Percentiles rank a stretch among this genome's conserved stretches.
phyloP scores from a whole-genome alignment of 2,329 filamentous ascomycete species.

The Colletotrichum melonis region DNA sequence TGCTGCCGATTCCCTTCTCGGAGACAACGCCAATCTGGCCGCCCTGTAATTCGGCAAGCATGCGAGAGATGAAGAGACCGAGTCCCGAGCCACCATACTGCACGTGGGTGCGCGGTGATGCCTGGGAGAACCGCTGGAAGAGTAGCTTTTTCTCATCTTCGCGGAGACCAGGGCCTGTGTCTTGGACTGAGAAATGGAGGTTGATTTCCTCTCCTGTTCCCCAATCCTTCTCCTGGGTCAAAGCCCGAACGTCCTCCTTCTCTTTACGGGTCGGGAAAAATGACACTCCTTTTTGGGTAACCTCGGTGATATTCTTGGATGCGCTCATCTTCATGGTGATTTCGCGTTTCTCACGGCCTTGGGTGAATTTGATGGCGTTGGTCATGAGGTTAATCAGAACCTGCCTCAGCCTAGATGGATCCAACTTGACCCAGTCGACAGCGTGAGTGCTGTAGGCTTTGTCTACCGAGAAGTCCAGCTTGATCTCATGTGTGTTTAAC shows the following conservation, averaged over 20 bases:
- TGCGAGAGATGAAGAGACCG: constrained; percentile 80
- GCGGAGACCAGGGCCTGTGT: constrained; percentile 76
- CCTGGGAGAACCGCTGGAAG: constrained; percentile 77
- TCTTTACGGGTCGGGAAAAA: constrained; percentile 61
- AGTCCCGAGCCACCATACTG: constrained; percentile 78
- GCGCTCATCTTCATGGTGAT: constrained; percentile 76
- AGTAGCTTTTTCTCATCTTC: constrained; percentile 74
- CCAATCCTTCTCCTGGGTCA: constrained; percentile 73
- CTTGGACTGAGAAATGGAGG: constrained; percentile 77
- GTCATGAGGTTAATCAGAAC: constrained; percentile 82
- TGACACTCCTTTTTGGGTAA: constrained; percentile 51
- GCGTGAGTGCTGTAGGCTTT: constrained; percentile 73
- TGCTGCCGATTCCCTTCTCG: constrained; percentile 75
- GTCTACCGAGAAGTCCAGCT: constrained; percentile 76
- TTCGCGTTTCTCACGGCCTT: constrained; percentile 65
- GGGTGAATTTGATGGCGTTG: constrained; percentile 74
- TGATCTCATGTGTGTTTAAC: constrained; percentile 76
- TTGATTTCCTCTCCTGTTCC: constrained; percentile 77
- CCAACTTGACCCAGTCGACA: constrained; percentile 79
- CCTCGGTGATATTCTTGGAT: constrained; percentile 61
- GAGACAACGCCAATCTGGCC: constrained; percentile 81
- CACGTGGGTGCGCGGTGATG: constrained; percentile 75
- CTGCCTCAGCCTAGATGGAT: constrained; percentile 80
- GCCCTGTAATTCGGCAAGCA: constrained; percentile 80
- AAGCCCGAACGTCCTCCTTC: constrained; percentile 53